Evolutionary conservation across 768 basidiomycete species (phyloP).

Genomic region (Pleurotus tuber-regium): DNA sequence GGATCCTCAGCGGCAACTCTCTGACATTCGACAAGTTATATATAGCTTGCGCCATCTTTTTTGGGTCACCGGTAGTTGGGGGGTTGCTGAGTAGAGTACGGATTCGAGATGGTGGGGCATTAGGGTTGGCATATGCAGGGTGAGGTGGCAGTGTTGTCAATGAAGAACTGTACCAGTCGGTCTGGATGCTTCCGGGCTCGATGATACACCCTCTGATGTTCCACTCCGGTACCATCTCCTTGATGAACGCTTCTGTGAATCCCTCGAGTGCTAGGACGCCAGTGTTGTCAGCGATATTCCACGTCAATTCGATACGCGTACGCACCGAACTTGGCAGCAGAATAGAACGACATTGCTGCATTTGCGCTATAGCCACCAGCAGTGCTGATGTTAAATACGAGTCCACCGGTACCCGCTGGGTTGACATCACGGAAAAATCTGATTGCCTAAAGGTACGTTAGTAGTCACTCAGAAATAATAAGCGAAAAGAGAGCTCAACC

Average conservation of each 20-base stretch:
- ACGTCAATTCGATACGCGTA: neutral
- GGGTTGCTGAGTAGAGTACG: neutral
- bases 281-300: neutral
- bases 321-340: constrained; percentile 17
- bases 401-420: constrained; percentile 28
- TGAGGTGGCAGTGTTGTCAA: neutral
- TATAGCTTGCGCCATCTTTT: neutral
- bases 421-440: constrained; percentile 35
- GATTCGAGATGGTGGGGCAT: neutral
- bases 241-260: constrained; percentile 22
- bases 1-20: constrained; percentile 1
- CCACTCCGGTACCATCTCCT: constrained; percentile 32
- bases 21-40: neutral
- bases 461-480: neutral
- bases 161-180: constrained; percentile 4
- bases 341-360: constrained; percentile 18
- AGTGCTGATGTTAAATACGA: constrained; percentile 32
- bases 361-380: constrained; percentile 16
- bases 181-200: constrained; percentile 16
- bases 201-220: constrained; percentile 25
- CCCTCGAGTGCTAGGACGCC: constrained; percentile 25
- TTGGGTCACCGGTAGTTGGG: neutral
- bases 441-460: constrained; percentile 15
- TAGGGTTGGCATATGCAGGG: neutral
- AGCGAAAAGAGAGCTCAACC: constrained; percentile 1